phyloP scores from a whole-genome alignment of 2,329 filamentous ascomycete species.

The Thielaviopsis cerberus region DNA sequence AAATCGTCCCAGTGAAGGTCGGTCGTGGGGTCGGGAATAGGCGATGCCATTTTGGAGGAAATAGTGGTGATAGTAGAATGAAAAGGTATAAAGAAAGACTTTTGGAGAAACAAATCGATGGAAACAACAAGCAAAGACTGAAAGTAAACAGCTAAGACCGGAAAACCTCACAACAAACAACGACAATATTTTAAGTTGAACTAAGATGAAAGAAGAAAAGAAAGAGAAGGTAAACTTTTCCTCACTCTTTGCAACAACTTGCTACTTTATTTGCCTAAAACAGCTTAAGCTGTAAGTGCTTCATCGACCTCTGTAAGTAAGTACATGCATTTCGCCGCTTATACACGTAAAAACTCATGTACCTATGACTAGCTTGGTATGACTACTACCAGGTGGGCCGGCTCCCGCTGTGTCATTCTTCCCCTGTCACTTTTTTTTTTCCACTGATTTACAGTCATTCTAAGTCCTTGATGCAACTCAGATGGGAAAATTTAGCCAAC shows the following conservation, averaged over 20 bases:
- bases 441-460: neutral
- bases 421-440: neutral
- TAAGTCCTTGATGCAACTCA: neutral
- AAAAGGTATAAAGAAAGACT: neutral
- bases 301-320: neutral
- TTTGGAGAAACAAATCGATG: neutral
- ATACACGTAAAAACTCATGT: neutral
- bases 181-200: neutral
- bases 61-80: neutral
- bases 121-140: neutral
- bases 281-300: constrained; percentile 8
- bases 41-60: constrained; percentile 9
- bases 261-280: neutral
- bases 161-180: constrained; percentile 4
- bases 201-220: neutral
- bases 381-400: neutral
- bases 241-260: neutral
- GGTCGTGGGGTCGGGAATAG: constrained; percentile 43
- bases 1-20: constrained; percentile 52
- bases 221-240: neutral
- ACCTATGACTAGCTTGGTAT: neutral
- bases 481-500: neutral
- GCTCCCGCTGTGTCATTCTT: neutral
- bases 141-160: neutral
- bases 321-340: neutral